Base-by-base conservation (phyloP, 257 asterid genomes). In the Solanum medicagineum region DNA sequence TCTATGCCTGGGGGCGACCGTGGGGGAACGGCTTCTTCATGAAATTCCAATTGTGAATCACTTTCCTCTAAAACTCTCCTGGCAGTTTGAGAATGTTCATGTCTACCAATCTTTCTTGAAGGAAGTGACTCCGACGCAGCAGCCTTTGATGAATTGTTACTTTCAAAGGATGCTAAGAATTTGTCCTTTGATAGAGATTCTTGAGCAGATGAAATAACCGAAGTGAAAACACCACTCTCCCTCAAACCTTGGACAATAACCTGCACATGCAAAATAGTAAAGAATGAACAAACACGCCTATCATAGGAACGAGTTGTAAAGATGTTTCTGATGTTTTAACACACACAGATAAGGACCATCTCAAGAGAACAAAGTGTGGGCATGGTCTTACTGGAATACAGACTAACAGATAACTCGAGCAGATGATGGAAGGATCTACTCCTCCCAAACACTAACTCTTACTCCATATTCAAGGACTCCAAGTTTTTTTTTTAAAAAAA, bases 191-290 rank as follows among this genome's bases (percentile, higher is more conserved):
- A 87, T 83, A 89, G 63, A 51, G 94, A 87, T 81, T 89, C 88
- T 87, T 91, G 93, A 17, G 92, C 92, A 10, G 98, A 90, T 85
- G 92, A 90, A 81, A 96, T 88, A 80, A 95, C 82, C 24, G 98
- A 88, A 85, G 85, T 92, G 70, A 96, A 93, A 79, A 95, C 88
- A 65, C 97, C 97, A 47, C 98, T 90, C 84, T 95, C 99, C 87
- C 95, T 91, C 90, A 96, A 88, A 29, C 98, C 94, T 91, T 96
- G 98, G 91, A 96, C 91, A 86, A 96, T 94, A 16, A 91, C 91
- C 99, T 96, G 94, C 80, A 87, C 53, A 36, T 8, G 16, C 29
- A 54, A 53, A 84, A 53, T 6, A 68, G 86, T 69, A 36, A 84
- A 68, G 24, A 63, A 75, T 15, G 65, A 79, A 26, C 3, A 26